Evolutionary conservation across 176 grass and related monocot species (phyloP).

Genomic region (Chrysopogon serrulatus): DNA sequence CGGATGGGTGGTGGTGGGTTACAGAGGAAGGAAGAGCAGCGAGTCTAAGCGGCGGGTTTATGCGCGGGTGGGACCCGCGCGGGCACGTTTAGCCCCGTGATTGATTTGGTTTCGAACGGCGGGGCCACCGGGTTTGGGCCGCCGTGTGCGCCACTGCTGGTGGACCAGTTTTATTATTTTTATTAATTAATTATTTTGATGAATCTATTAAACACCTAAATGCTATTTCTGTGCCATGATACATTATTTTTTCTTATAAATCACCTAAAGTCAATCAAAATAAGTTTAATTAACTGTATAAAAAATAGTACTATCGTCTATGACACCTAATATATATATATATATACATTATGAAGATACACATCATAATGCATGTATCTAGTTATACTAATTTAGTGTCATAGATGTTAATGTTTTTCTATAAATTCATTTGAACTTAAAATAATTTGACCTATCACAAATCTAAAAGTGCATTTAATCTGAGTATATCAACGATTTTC

Average conservation of each 20-base stretch:
- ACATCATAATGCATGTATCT: background rate
- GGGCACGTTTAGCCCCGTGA: background rate
- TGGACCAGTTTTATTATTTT: background rate
- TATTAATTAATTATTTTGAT: background rate
- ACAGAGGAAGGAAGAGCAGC: background rate
- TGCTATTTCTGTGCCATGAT: background rate
- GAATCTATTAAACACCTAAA: background rate
- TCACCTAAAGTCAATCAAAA: background rate
- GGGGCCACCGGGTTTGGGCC: background rate
- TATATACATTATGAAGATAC: background rate
- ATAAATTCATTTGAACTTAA: too few relatives aligned
- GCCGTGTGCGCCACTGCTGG: background rate
- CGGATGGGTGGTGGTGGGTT: constrained; percentile 13
- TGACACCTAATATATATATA: background rate
- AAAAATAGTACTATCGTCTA: background rate
- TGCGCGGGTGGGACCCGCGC: background rate
- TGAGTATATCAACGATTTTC: too few relatives aligned
- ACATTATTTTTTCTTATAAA: background rate
- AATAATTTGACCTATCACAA: too few relatives aligned
- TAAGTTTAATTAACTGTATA: background rate
- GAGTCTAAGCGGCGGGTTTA: background rate
- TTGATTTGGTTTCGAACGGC: background rate
- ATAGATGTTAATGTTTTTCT: background rate
- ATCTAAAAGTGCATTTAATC: too few relatives aligned
- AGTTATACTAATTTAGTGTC: background rate